phyloP scores from a whole-genome alignment of 495 filamentous ascomycete species.

The Xanthoparmelia taractica region DNA sequence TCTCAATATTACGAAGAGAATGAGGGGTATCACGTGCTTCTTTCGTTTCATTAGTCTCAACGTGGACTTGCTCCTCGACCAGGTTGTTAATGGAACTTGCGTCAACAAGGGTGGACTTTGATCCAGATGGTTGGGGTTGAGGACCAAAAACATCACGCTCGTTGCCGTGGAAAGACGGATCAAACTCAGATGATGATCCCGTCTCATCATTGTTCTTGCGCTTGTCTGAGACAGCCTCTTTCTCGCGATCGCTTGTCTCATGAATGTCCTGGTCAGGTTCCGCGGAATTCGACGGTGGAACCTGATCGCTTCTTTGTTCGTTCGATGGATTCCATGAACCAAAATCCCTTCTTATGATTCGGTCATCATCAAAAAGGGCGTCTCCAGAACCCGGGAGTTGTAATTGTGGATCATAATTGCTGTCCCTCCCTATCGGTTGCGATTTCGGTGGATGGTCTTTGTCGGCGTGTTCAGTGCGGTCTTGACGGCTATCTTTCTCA shows the following conservation, averaged over 20 bases:
- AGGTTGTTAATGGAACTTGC: background rate
- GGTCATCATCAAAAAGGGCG: background rate
- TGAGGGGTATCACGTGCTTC: background rate
- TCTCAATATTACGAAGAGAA: background rate
- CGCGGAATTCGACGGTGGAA: background rate
- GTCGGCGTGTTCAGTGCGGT: background rate
- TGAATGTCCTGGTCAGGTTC: background rate
- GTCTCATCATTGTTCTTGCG: background rate
- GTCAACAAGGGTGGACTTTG: background rate
- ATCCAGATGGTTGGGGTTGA: background rate
- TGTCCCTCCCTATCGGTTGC: background rate
- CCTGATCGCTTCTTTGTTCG: background rate
- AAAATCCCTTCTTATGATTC: background rate
- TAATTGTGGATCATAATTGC: background rate
- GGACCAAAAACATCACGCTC: background rate
- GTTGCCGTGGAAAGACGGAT: background rate
- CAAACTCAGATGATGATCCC: background rate
- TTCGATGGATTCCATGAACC: background rate
- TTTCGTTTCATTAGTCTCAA: background rate
- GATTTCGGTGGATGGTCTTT: too few relatives aligned
- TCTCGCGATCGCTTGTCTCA: background rate
- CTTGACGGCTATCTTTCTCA: background rate
- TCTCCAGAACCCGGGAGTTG: background rate
- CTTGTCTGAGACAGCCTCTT: background rate
- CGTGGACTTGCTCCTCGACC: background rate